Evolutionary conservation across 2,329 filamentous ascomycete species (phyloP), one percentile per base, ranked within the genome.

Genomic region (Orbilia ellipsospora): DNA sequence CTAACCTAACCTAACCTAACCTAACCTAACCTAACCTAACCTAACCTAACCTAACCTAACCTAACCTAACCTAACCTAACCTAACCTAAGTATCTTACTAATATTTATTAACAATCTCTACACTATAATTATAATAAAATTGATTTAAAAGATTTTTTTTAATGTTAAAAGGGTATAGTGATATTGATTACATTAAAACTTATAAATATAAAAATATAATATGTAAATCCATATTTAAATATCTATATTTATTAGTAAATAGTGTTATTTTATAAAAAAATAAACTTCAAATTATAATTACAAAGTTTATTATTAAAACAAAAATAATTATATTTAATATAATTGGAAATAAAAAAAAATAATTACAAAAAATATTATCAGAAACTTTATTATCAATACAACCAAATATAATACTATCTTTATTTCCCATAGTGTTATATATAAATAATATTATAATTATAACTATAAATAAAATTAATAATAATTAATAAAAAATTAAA

Each of bases 391-490:
- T 42, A 42, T 7, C 15, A 42, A 15, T 42, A 42, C 15, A 42
- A 7, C 7, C 15, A 42, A 42, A 42, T 42, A 7, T 42, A 7
- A 7, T 42, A 42, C 40, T 42, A 42, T 42, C 15, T 42, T 7
- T 42, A 42, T 42, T 42, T 7, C 15, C 15, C 7, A 42, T 42
- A 42, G 15, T 42, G 15, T 42, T 42, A 42, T 42, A 42, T 42
- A 42, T 42, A 42, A 42, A 42, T 42, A 42, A 42, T 42, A 42
- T 42, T 42, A 42, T 42, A 42, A 42, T 42, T 42, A 42, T 42
- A 7, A 42, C 15, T 42, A 42, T 42, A 7, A 42, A 42, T 42
- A 42, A 7, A 7, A 42, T 42, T 42, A 42, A 42, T 42, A 42
- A 15, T 7, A 42, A 7, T 7, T 42, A 42, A 42, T 42, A 42